phyloP scores from a whole-genome alignment of 768 basidiomycete species.

The Russula griseocarnosa region DNA sequence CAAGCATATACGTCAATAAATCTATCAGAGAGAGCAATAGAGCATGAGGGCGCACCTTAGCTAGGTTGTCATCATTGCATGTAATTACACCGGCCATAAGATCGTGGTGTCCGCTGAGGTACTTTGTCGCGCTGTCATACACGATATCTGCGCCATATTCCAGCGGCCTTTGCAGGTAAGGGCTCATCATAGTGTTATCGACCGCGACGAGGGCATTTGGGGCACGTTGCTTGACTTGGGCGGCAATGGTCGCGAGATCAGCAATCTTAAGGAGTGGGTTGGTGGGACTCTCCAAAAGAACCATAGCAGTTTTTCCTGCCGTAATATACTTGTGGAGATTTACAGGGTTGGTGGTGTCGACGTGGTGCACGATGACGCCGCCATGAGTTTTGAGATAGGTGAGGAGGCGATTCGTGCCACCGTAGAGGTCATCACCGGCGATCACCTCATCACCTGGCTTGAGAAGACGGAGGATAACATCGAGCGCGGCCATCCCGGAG shows the following conservation, averaged over 20 bases:
- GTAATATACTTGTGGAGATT: conserved; percentile 60
- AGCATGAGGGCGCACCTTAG: conserved; percentile 53
- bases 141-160: conserved; percentile 96
- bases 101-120: conserved; percentile 96
- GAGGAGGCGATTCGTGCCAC: conserved; percentile 93
- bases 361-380: conserved; percentile 86
- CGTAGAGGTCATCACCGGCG: conserved; percentile 96
- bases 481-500: conserved; percentile 97
- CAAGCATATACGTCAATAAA: not conserved
- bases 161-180: conserved; percentile 90
- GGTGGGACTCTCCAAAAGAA: conserved; percentile 94
- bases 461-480: conserved; percentile 88
- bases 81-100: conserved; percentile 97
- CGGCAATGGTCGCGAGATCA: conserved; percentile 79
- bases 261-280: conserved; percentile 95
- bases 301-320: conserved; percentile 82
- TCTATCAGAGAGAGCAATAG: conserved; percentile 15
- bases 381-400: conserved; percentile 83
- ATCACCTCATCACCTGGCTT: conserved; percentile 96
- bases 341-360: conserved; percentile 80
- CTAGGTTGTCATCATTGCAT: conserved; percentile 87
- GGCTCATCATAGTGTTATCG: conserved; percentile 99
- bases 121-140: conserved; percentile 97
- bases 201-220: conserved; percentile 82
- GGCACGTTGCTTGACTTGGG: conserved; percentile 76